Evolutionary conservation across 1,139 yeast species (phyloP).

Genomic region (Geotrichum phurueaensis): DNA sequence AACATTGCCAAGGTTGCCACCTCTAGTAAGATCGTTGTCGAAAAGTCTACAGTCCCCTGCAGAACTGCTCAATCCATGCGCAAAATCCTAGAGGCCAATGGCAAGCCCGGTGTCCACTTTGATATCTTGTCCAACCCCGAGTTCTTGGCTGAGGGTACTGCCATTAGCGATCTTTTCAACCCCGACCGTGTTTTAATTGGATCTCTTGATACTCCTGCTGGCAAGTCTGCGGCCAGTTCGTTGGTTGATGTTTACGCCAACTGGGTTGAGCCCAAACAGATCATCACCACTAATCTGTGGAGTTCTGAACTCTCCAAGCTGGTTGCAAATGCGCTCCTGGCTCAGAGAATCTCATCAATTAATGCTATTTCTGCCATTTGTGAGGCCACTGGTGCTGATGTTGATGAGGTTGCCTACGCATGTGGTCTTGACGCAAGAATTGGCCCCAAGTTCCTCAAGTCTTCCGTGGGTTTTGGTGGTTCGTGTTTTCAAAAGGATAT

Average conservation of each 20-base stretch:
- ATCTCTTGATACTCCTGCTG: conserved; percentile 26
- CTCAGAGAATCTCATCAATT: conserved; percentile 31
- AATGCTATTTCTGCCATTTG: conserved; percentile 31
- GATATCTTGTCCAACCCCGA: conserved; percentile 30
- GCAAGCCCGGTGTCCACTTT: conserved; percentile 28
- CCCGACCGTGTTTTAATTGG: conserved; percentile 32
- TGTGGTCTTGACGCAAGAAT: conserved; percentile 31
- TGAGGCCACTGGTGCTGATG: conserved; percentile 32
- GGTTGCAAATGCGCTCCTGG: conserved; percentile 31
- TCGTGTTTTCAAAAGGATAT: conserved; percentile 31
- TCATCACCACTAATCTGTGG: conserved; percentile 31
- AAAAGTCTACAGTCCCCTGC: conserved; percentile 31
- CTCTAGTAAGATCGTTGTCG: conserved; percentile 30
- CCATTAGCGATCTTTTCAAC: conserved; percentile 25
- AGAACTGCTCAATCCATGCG: conserved; percentile 30
- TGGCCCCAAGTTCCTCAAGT: conserved; percentile 29
- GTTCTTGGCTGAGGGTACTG: conserved; percentile 30
- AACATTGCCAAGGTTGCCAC: conserved; percentile 29
- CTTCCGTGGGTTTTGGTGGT: conserved; percentile 31
- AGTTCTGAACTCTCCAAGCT: conserved; percentile 31
- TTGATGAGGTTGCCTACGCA: conserved; percentile 31
- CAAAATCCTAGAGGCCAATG: conserved; percentile 28
- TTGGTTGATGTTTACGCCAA: conserved; percentile 28
- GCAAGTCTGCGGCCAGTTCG: conserved; percentile 28
- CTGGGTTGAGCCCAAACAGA: conserved; percentile 29